Evolutionary conservation across 2,329 filamentous ascomycete species (phyloP), one percentile per base, ranked within the genome.

Genomic region (Botryotinia narcissicola): DNA sequence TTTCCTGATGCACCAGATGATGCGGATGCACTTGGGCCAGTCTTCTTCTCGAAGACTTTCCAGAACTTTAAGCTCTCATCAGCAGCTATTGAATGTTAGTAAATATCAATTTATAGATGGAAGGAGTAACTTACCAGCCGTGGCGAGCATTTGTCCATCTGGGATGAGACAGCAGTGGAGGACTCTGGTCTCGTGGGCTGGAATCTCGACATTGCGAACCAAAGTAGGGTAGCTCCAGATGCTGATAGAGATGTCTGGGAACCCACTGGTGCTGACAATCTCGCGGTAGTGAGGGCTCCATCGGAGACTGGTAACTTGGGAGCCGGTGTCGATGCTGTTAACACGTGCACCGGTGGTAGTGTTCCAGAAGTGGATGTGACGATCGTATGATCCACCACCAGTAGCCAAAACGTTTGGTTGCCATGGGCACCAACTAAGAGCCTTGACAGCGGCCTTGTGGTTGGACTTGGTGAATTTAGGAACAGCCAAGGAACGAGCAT

Each of bases 361-460:
- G 88, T 99, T 99, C 96, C 96, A 99, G 89, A 99, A 99, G 87
- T 99, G 96, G 83, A 99, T 99, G 85, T 98, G 93, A 79, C 94
- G 93, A 83, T 99, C 96, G 83, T 98, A 97, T 61, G 94, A 97
- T 78, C 96, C 96, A 81, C 96, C 96, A 73, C 96, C 96, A 61
- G 96, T 98, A 73, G 96, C 96, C 66, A 99, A 92, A 68, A 98
- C 90, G 87, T 98, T 98, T 84, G 93, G 91, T 86, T 97, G 96
- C 96, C 96, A 99, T 61, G 96, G 96, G 87, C 96, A 99, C 96
- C 96, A 99, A 76, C 94, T 93, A 63, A 99, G 90, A 74, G 96
- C 96, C 89, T 99, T 99, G 85, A 99, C 95, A 62, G 96, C 96
- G 73, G 96, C 96, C 84, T 96, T 96, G 88, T 99, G 96, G 88